Evolutionary conservation across 2,329 filamentous ascomycete species (phyloP), one percentile per base, ranked within the genome.

Genomic region (Epichloe hybrida): DNA sequence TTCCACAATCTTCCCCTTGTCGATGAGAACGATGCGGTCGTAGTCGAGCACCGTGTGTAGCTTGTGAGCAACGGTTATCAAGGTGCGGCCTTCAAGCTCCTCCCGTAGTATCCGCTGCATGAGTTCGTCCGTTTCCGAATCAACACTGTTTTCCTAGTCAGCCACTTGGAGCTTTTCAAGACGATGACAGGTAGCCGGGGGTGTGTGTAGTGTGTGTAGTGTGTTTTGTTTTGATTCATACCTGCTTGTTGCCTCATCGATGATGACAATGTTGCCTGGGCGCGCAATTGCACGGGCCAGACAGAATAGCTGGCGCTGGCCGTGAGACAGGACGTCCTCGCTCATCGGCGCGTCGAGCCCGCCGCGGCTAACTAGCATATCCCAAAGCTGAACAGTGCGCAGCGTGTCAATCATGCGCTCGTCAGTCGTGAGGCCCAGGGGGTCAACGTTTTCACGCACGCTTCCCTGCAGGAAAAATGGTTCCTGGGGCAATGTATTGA

Each of bases 11-110:
- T 65, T 67, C 0, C 83, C 82, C 40, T 80, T 80, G 62, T 86
- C 82, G 3, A 83, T 81, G 57, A 86, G 84, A 5, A 85, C 80
- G 15, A 86, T 67, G 20, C 64, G 66, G 57, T 79, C 75, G 59
- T 73, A 76, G 52, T 72, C 71, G 41, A 73, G 63, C 38, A 78
- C 72, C 3, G 72, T 74, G 6, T 67, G 62, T n/a, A 72, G 55
- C 21, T 69, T 64, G 53, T 72, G 69, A 0, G 63, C 67, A n/a
- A 72, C 61, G 2, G 66, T 62, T 17, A 72, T 62, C 15, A 85
- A 70, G 0, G 81, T 84, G 53, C 76, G 74, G 0, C 60, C 55
- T 2, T 54, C 50, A 27, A 69, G 66, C 47, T 67, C 60, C 1
- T 60, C 51, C 1, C 50, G 52, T 8, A 70, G 58, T 11, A 69